Percentiles rank a stretch among this genome's conserved stretches.
These are phyloP conservation scores for Rheum nobile DNA, from an alignment of 148 eudicot species.

Conservation along the genomic window DNA sequence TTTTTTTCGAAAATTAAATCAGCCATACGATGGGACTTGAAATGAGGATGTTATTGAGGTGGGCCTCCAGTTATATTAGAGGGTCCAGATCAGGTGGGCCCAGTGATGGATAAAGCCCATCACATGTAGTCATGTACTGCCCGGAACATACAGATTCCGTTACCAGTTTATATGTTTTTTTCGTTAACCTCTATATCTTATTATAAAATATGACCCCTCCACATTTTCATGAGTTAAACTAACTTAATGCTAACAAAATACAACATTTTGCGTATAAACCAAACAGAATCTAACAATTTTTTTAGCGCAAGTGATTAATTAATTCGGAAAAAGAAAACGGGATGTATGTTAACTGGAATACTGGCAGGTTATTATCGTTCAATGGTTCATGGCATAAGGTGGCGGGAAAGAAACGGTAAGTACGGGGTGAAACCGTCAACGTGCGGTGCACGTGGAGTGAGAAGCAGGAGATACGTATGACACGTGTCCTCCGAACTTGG, in stretches of 20 bases:
- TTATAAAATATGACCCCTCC: background rate
- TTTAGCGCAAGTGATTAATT: background rate
- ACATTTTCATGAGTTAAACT: background rate
- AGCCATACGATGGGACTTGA: background rate
- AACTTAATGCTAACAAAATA: too few relatives aligned
- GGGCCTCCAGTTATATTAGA: background rate
- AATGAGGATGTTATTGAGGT: background rate
- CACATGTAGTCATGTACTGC: background rate
- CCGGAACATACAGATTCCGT: background rate
- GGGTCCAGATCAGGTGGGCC: conserved; percentile 1
- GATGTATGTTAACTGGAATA: background rate
- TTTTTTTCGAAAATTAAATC: too few relatives aligned
- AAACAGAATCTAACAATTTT: background rate
- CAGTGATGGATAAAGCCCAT: background rate
- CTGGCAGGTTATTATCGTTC: background rate
- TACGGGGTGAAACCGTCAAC: background rate
- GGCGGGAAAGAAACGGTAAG: conserved; percentile 7
- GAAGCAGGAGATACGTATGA: background rate
- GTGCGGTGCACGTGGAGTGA: conserved; percentile 9
- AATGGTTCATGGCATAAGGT: background rate
- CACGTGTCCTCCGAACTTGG: conserved; percentile 2
- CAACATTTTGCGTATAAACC: background rate
- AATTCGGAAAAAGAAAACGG: background rate
- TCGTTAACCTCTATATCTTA: background rate
- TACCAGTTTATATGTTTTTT: background rate